A percentile compares a stretch with the other conserved stretches of the same genome.
These are phyloP conservation scores for Ailanthus altissimus DNA, from an alignment of 345 rosid species.

Conservation along the genomic window DNA sequence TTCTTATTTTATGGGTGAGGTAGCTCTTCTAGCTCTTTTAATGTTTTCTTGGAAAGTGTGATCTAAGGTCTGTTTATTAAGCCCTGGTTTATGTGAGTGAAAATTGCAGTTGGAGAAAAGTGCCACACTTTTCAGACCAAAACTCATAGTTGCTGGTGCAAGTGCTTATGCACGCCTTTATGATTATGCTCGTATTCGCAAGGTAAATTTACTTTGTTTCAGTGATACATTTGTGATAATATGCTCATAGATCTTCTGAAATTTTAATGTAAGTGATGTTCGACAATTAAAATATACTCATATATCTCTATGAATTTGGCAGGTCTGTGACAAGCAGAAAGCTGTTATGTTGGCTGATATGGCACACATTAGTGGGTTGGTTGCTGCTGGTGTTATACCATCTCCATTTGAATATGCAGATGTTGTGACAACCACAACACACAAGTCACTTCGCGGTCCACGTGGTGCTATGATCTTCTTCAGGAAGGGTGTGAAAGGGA, in stretches of 20 bases:
- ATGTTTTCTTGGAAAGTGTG: not conserved
- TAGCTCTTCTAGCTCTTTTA: not conserved
- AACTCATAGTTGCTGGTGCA: conserved; percentile 95
- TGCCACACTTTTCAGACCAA: conserved; percentile 86
- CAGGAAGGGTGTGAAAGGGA: conserved; percentile 85
- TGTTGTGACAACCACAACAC: conserved; percentile 94
- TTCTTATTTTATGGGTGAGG: not conserved
- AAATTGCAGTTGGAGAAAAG: conserved; percentile 75
- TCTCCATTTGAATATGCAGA: conserved; percentile 97
- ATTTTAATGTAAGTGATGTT: not conserved
- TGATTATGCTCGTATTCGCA: conserved; percentile 88
- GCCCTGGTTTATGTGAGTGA: conserved; percentile 23
- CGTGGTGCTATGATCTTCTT: conserved; percentile 99
- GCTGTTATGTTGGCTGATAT: conserved; percentile 89
- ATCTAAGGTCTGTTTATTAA: not conserved
- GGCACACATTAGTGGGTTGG: conserved; percentile 97
- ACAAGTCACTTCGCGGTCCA: conserved; percentile 97
- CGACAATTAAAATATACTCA: not conserved
- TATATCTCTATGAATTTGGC: conserved; percentile 26
- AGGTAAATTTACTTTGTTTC: conserved; percentile 49
- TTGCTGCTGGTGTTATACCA: conserved; percentile 94
- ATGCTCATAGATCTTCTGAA: not conserved
- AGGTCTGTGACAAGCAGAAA: conserved; percentile 97
- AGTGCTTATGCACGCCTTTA: conserved; percentile 97
- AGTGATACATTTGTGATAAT: not conserved